Evolutionary conservation across 306 rosid species (phyloP).

Genomic region (Sechiopsis laciniata): DNA sequence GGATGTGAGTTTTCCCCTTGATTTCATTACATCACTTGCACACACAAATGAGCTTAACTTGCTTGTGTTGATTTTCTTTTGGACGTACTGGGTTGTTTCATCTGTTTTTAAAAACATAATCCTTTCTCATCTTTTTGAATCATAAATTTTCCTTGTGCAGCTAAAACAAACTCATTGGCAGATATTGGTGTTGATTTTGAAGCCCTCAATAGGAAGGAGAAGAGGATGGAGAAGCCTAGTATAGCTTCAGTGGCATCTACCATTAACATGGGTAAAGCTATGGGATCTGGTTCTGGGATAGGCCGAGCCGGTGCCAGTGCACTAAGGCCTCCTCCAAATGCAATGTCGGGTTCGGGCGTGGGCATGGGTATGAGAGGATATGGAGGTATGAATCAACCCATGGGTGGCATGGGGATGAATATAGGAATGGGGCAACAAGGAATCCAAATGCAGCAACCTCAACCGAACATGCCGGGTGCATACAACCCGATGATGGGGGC

Average conservation of each 20-base stretch:
- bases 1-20: conserved; percentile 61
- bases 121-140: conserved; percentile 14
- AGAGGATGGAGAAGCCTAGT: conserved; percentile 91
- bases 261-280: conserved; percentile 89
- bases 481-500: conserved; percentile 78
- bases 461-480: conserved; percentile 51
- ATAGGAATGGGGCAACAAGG: conserved; percentile 70
- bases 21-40: conserved; percentile 5
- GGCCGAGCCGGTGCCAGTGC: conserved; percentile 77
- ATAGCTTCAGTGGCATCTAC: conserved; percentile 56
- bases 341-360: conserved; percentile 54
- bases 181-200: conserved; percentile 96
- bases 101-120: not conserved
- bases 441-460: conserved; percentile 62
- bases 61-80: too few relatives aligned
- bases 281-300: conserved; percentile 96
- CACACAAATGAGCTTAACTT: too few relatives aligned
- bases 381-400: conserved; percentile 24
- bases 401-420: conserved; percentile 30
- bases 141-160: conserved; percentile 43
- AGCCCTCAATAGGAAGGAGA: conserved; percentile 82
- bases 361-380: conserved; percentile 32
- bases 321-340: conserved; percentile 50
- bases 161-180: conserved; percentile 70
- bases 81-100: conserved; percentile 7